These are phyloP conservation scores for Pseudofabraea citricarpa DNA, from an alignment of 2,329 filamentous ascomycete genomes.

Conservation along the genomic window DNA sequence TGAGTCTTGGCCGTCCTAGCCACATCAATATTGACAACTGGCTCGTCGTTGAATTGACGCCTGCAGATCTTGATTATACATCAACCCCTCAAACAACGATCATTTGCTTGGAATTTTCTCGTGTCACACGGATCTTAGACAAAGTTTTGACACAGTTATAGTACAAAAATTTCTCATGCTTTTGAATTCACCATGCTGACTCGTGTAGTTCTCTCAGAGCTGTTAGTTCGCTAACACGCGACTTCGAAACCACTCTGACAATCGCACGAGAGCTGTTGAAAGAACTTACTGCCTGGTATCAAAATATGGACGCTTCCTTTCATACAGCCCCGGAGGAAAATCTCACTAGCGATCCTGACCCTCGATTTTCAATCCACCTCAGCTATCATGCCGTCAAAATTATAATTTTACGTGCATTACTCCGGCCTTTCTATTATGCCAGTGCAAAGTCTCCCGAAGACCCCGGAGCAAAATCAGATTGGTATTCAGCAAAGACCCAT, in stretches of 20 bases:
- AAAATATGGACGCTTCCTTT: neutral
- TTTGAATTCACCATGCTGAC: neutral
- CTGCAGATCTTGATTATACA: neutral
- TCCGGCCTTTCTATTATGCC: neutral
- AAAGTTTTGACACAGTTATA: neutral
- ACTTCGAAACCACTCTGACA: neutral
- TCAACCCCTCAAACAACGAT: too few relatives aligned
- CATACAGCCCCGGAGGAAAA: neutral
- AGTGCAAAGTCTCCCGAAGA: neutral
- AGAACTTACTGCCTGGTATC: neutral
- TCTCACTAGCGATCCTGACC: neutral
- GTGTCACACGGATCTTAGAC: neutral
- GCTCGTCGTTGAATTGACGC: neutral
- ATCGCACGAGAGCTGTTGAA: neutral
- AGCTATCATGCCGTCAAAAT: neutral
- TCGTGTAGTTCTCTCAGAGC: neutral
- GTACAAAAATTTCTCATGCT: neutral
- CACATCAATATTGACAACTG: neutral
- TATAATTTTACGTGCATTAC: neutral
- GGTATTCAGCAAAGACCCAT: neutral
- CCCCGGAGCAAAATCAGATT: neutral
- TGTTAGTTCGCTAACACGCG: neutral
- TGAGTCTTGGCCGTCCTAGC: neutral
- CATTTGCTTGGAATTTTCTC: neutral
- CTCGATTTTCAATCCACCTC: neutral